These are phyloP conservation scores for Prinsepia uniflora DNA, from an alignment of 306 rosid genomes.

Conservation along the genomic window DNA sequence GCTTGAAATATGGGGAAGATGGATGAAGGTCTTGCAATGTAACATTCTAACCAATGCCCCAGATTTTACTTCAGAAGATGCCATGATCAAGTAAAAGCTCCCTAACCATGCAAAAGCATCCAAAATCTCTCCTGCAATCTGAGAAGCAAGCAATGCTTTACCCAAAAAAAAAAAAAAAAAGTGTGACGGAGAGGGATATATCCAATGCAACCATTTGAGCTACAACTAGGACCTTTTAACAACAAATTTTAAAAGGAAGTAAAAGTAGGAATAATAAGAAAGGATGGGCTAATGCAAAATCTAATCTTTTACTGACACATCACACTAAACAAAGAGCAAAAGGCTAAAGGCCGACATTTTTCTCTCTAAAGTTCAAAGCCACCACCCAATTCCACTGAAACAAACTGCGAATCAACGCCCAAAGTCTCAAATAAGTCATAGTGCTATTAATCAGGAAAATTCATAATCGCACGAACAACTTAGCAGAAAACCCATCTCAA, in stretches of 20 bases:
- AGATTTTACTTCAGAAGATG: constrained; percentile 41
- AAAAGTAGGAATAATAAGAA: background rate
- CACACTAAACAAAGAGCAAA: background rate
- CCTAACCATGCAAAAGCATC: background rate
- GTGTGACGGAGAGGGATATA: background rate
- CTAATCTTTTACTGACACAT: background rate
- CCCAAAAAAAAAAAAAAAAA: background rate
- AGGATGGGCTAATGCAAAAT: background rate
- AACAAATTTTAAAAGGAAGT: background rate
- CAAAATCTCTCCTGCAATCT: constrained; percentile 14
- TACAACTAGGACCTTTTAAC: background rate
- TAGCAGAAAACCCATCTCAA: background rate
- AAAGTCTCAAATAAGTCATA: background rate
- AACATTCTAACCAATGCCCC: constrained; percentile 68
- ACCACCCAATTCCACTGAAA: background rate
- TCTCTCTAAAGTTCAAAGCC: background rate
- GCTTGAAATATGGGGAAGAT: constrained; percentile 66
- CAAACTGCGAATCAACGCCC: background rate
- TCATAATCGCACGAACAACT: background rate
- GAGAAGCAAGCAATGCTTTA: background rate
- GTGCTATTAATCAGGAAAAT: background rate
- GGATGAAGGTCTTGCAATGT: constrained; percentile 40
- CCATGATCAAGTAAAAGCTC: constrained; percentile 22
- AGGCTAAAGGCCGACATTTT: background rate
- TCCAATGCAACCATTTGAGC: background rate